These are phyloP conservation scores for Pseudopyrenochaeta lycopersici DNA, from an alignment of 2,329 filamentous ascomycete genomes.

Conservation along the genomic window DNA sequence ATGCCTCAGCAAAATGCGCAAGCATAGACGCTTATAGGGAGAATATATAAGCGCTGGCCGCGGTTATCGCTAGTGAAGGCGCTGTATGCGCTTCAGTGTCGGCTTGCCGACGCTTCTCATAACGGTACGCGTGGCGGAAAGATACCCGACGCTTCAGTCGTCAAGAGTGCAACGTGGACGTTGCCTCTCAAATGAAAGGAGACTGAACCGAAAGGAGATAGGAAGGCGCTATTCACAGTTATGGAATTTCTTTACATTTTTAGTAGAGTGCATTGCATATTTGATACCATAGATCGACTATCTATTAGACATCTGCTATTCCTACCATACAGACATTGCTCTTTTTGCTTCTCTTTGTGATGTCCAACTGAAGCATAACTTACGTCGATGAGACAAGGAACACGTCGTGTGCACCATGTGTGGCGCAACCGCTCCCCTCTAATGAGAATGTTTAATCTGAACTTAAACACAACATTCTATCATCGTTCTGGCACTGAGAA, in stretches of 20 bases:
- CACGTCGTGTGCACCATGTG: too few species aligned
- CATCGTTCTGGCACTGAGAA: too few species aligned
- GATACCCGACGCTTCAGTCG: constrained; percentile 39
- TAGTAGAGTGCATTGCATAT: constrained; percentile 6
- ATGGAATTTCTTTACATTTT: neutral
- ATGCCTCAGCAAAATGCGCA: constrained; percentile 26
- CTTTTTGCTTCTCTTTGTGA: too few species aligned
- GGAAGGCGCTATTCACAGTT: neutral
- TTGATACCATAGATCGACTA: neutral
- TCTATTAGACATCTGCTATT: neutral
- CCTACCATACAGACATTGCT: neutral
- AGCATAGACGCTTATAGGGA: constrained; percentile 4
- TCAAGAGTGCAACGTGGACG: constrained; percentile 10
- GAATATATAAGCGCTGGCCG: constrained; percentile 23
- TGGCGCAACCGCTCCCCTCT: too few species aligned
- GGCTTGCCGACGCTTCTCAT: constrained; percentile 19
- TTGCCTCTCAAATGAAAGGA: neutral
- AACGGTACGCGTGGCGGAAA: constrained; percentile 17
- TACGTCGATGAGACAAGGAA: too few species aligned
- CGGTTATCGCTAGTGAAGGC: constrained; percentile 17
- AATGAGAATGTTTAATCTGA: too few species aligned
- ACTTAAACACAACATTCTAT: too few species aligned
- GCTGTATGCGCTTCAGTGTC: constrained; percentile 21
- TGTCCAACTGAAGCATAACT: too few species aligned
- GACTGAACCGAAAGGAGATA: neutral